Evolutionary conservation across 768 basidiomycete species (phyloP), one percentile per base, ranked within the genome.

Genomic region (Xanthoconium purpureum): DNA sequence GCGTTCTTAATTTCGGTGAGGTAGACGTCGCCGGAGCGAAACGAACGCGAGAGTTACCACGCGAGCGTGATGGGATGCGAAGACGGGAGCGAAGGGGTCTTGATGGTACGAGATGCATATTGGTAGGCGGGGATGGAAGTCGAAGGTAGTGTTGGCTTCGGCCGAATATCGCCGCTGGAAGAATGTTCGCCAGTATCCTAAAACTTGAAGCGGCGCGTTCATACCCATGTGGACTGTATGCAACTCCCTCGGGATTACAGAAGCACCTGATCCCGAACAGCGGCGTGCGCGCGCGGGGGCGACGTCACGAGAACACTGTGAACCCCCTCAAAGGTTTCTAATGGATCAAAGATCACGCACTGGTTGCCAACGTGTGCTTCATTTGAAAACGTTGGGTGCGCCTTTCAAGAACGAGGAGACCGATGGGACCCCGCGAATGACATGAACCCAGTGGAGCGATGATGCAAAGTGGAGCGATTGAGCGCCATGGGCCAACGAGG

Each of bases 401-500:
- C 24, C 24, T 24, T 24, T 24, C 24, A 24, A 24, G 24, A 24
- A 24, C 24, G 24, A 24, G 17, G 24, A 24, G 17, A 29, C 20
- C 39, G 40, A 50, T 55, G 35, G n/a, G 29, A 12, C 42, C 48
- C 48, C 28, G 18, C 0, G 28, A 7, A 44, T 30, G 18, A 45
- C 18, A 38, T 39, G 44, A 35, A 5, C 0, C 20, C 14, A 10
- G 54, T 36, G 54, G 54, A 49, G 47, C 17, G 32, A 28, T 55
- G 54, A 47, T 35, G 54, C 39, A 14, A 24, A n/a, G 47, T 49
- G 54, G 47, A 49, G 47, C 47, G 47, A 49, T 55, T 3, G 28
- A 9, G 33, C 30, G 52, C 52, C 44, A 12, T n/a, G 5, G 2
- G 30, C 6, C 12, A 24, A 33, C 18, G 20, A n/a, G 32, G 28